A percentile compares a stretch with the other conserved stretches of the same genome.
These are phyloP conservation scores for Saccharomycopsis babjevae DNA, from an alignment of 805 yeast species.

Conservation along the genomic window DNA sequence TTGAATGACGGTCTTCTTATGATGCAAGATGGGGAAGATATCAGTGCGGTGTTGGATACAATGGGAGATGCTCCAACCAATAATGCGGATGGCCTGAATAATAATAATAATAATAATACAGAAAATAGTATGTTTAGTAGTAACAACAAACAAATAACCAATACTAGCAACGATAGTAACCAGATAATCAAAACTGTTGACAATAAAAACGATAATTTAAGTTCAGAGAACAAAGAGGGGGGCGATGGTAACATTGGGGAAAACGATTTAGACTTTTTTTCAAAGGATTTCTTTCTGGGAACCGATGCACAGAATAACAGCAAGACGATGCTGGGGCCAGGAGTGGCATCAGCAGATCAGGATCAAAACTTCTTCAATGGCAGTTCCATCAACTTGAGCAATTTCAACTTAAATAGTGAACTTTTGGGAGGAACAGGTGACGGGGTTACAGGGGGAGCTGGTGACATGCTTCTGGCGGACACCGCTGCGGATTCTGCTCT, in stretches of 20 bases:
- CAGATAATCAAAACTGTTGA: neutral
- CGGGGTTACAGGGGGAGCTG: neutral
- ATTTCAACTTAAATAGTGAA: constrained; percentile 11
- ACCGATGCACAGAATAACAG: neutral
- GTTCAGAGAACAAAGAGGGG: constrained; percentile 2
- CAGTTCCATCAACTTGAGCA: constrained; percentile 11
- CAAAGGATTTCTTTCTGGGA: neutral
- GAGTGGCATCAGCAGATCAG: neutral
- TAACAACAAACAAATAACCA: neutral
- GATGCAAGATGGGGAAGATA: neutral
- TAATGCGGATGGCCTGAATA: neutral
- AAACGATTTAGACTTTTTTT: constrained; percentile 3
- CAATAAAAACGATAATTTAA: neutral
- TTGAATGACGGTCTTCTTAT: neutral
- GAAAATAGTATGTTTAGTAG: neutral
- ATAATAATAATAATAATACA: neutral
- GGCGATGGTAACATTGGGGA: constrained; percentile 4
- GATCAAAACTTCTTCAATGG: constrained; percentile 6
- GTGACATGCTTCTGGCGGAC: neutral
- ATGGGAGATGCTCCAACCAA: neutral
- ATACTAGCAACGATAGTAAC: neutral
- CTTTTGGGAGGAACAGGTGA: neutral
- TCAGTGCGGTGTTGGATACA: neutral
- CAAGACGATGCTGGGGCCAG: neutral
- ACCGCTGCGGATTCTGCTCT: neutral